Percentiles rank a stretch among this genome's conserved stretches.
phyloP scores from a whole-genome alignment of 306 rosid genomes.

The Pterocarpus santalinus region DNA sequence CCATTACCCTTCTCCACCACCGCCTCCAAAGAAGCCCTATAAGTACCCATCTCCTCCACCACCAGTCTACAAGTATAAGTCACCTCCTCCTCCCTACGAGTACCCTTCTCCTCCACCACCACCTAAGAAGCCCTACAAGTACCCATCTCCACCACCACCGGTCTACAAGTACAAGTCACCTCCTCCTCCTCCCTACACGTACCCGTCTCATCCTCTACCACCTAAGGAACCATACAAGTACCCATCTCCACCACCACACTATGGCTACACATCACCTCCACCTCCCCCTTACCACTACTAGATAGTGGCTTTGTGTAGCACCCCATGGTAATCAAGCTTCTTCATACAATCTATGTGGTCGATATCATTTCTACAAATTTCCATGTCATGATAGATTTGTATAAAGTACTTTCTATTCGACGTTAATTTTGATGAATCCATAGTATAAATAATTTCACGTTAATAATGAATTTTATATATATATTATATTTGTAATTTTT shows the following conservation, averaged over 20 bases:
- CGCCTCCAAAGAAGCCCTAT: slow-evolving; percentile 32
- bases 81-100: slow-evolving; percentile 4
- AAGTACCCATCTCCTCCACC: slow-evolving; percentile 46
- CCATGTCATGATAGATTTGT: too few species aligned
- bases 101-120: background rate
- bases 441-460: too few species aligned
- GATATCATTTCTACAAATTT: too few species aligned
- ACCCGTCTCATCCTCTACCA: slow-evolving; percentile 25
- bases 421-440: too few species aligned
- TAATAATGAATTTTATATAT: too few species aligned
- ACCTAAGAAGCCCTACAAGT: background rate
- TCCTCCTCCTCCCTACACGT: background rate
- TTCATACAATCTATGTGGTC: too few species aligned
- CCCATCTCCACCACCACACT: slow-evolving; percentile 23
- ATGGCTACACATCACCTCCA: slow-evolving; percentile 14
- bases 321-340: slow-evolving; percentile 47
- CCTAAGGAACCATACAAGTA: background rate
- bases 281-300: slow-evolving; percentile 74
- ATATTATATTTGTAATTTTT: too few species aligned
- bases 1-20: slow-evolving; percentile 30
- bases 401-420: too few species aligned
- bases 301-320: slow-evolving; percentile 36
- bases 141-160: slow-evolving; percentile 46
- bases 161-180: slow-evolving; percentile 26
- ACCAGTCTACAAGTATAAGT: slow-evolving; percentile 20